Base-by-base conservation (phyloP, 2,329 filamentous ascomycete genomes). In the Didymella exigua region DNA sequence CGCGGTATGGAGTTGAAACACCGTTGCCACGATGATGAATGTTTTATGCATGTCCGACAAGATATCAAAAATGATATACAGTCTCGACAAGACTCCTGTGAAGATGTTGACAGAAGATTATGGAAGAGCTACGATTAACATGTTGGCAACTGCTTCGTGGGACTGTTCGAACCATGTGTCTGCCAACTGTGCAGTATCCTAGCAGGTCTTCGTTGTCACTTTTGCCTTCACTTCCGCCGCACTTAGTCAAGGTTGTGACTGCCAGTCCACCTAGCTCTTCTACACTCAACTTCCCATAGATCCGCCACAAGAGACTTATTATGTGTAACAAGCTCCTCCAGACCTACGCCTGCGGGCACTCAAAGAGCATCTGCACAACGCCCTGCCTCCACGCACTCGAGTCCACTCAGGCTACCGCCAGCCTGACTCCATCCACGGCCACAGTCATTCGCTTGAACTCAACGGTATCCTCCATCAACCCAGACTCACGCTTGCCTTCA, bases 281-380 rank as follows among this genome's bases (percentile, higher is more conserved):
- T n/a, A 24, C 21, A 16, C 31, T 9, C 6, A 18, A 37, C 5
- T 10, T 21, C 8, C 6, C 40, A 11, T 9, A 42, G 3, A 29
- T 14, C 16, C 19, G 24, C 14, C 1, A 30, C 16, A 3, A 46
- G 38, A 27, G 16, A 19, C 8, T 14, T 1, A 37, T 1, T 6
- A 71, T 70, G 69, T 72, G 69, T 53, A 49, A 64, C 27, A 61
- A 63, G 27, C 62, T 70, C 23, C 14, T 67, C 46, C 66, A 72
- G 54, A 36, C 61, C 42, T 67, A 65, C 54, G 59, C 59, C 49
- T 73, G 71, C 54, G 47, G 55, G 23, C 63, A 68, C 63, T 50
- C 42, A 10, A 68, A 67, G 24, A 44, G 44, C 7, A 59, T 71
- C 47, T 70, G 63, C 56, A 67, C 58, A 14, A 72, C 69, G 5